Base-by-base conservation (phyloP, 495 filamentous ascomycete genomes). In the Daldinia bambusicola region DNA sequence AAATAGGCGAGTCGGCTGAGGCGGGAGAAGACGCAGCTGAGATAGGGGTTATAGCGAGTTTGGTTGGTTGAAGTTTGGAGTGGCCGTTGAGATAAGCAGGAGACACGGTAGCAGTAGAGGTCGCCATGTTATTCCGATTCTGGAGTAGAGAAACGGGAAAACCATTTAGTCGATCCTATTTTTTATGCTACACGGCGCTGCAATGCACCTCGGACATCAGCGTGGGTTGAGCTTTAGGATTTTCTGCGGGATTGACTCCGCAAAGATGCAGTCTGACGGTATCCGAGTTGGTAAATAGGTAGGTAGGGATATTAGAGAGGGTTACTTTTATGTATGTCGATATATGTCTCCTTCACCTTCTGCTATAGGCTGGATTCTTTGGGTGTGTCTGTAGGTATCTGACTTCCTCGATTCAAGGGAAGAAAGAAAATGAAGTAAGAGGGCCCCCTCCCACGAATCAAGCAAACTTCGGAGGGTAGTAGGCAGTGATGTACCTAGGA, bases 1-100 rank as follows among this genome's bases (percentile, higher is more conserved):
- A 77, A 10, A 70, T 63, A 13, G 74, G 69, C n/a, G 74, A 76
- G 36, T 56, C 57, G 53, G 67, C 71, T 38, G 73, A 74, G 45
- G 68, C 56, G 71, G 75, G 75, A 66, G 75, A 71, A 34, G 74
- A 72, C 50, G 71, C 71, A 45, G 68, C 55, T 63, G 72, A 69
- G 53, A 70, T 68, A 61, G 76, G 69, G 60, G 71, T 67, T 66
- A 75, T 76, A 57, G 74, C 45, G 41, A 77, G 65, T 69, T 76
- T 77, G 64, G 74, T 72, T 69, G 68, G 70, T 55, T 67, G 71
- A 13, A 59, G 67, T 57, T 60, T 74, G 48, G 62, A 30, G 38
- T 64, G 56, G 34, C 58, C 63, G 53, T 64, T 71, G 36, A 74
- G 30, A 63, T 73, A 63, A 61, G 63, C 36, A 57, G 55, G 43